Evolutionary conservation across 176 grass and related monocot genomes (phyloP), one percentile per base, ranked within the genome.

Genomic region (Pontederia paniculata): DNA sequence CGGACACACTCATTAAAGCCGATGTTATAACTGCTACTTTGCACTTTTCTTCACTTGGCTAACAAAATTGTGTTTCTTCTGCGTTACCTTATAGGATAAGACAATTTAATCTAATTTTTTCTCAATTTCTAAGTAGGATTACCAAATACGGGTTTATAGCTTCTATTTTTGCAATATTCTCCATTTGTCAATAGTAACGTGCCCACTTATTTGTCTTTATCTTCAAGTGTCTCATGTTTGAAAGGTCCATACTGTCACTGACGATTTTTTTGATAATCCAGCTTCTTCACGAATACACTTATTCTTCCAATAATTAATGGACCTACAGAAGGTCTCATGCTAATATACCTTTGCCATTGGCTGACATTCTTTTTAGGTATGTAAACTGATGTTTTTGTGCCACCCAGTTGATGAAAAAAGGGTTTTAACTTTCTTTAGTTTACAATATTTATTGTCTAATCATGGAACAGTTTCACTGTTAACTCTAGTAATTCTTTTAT

Each of bases 211-310:
- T 8, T 59, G 9, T 42, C 17, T 2, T 56, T 13, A 10, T 41
- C 9, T 10, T 42, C 28, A 16, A n/a, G 25, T 10, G 16, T 58
- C 5, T 42, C 42, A 14, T 42, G 14, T 42, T 1, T 10, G 16
- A 9, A 14, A 25, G 21, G 23, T 60, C 37, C n/a, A 44, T 60
- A 4, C 43, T 44, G 17, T 60, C 51, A 19, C 12, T 70, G 73
- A 42, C 42, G 51, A 37, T 69, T 47, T 45, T 58, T 12, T 45
- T 18, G 78, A 19, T 21, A 53, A 55, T 55, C 42, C 86, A 98
- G 93, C 73, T 98, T 82, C 75, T 98, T 98, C 68, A 98, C 93
- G 62, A 98, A 98, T 76, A 88, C 93, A 0, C 87, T 98, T 50
- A 91, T 98, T 58, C 86, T 98, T 61, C 93, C 93, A 65, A 53